Evolutionary conservation across 75 land plant species (phyloP).

Genomic region (Isoetes taiwanensis): DNA sequence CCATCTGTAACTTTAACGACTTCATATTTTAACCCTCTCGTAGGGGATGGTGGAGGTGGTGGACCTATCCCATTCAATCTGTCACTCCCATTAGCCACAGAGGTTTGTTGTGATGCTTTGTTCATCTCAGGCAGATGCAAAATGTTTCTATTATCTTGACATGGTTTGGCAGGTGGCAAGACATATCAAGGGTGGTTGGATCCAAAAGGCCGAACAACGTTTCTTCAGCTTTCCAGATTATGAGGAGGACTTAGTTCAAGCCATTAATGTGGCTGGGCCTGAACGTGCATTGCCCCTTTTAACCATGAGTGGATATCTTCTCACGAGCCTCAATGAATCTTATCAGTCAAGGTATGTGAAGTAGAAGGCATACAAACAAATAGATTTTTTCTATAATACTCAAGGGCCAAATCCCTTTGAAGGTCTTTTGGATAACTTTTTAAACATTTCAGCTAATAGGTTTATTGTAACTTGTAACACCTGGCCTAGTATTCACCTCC

Average conservation of each 20-base stretch:
- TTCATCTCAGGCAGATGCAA: not conserved
- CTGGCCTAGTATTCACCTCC: too few relatives aligned
- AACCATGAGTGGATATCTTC: slow-evolving; percentile 61
- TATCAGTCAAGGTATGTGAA: slow-evolving; percentile 69
- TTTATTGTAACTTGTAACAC: too few relatives aligned
- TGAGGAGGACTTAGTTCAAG: slow-evolving; percentile 37
- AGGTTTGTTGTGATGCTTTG: slow-evolving; percentile 23
- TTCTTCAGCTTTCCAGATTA: slow-evolving; percentile 50
- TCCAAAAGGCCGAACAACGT: slow-evolving; percentile 36
- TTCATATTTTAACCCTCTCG: slow-evolving; percentile 56
- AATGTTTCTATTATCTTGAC: not conserved
- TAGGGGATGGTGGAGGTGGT: slow-evolving; percentile 60
- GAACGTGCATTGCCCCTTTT: slow-evolving; percentile 38
- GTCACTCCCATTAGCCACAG: slow-evolving; percentile 29
- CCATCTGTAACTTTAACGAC: slow-evolving; percentile 47
- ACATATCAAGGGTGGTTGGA: slow-evolving; percentile 64
- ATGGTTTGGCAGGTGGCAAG: slow-evolving; percentile 36
- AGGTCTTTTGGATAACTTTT: too few relatives aligned
- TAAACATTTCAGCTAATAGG: too few relatives aligned
- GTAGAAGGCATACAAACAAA: too few relatives aligned
- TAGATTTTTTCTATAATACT: too few relatives aligned
- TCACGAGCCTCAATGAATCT: slow-evolving; percentile 69
- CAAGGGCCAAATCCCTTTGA: too few relatives aligned
- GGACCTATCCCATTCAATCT: slow-evolving; percentile 76
- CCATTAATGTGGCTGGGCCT: slow-evolving; percentile 53